Conservation (phyloP, 345 rosid species). For the Gossypium mustelinum region DNA sequence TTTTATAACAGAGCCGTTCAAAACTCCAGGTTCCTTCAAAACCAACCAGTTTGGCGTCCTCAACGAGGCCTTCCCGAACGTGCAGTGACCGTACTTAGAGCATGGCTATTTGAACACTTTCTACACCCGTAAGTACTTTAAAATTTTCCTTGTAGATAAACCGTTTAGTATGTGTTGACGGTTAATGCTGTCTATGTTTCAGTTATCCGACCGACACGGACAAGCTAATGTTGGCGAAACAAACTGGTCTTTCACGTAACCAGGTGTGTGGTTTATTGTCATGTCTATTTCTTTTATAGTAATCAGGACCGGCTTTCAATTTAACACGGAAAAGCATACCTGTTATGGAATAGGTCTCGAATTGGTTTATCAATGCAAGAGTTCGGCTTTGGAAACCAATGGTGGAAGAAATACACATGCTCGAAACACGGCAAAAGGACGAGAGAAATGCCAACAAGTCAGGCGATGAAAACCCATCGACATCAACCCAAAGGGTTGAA, state of each 20-base stretch:
- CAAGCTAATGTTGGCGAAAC: slow-evolving; percentile 84
- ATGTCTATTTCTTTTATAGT: neutral
- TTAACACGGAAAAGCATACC: neutral
- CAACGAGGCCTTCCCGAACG: slow-evolving; percentile 91
- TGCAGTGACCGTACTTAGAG: slow-evolving; percentile 73
- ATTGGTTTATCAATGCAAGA: slow-evolving; percentile 90
- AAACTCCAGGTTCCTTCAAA: slow-evolving; percentile 41
- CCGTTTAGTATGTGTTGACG: neutral
- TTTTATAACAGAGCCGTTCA: slow-evolving; percentile 35
- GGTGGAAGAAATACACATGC: slow-evolving; percentile 89
- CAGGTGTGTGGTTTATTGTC: slow-evolving; percentile 48
- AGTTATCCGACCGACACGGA: slow-evolving; percentile 92
- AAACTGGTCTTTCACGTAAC: slow-evolving; percentile 82
- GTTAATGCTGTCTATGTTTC: slow-evolving; percentile 21
- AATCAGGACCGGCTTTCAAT: neutral
- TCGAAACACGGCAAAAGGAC: slow-evolving; percentile 52
- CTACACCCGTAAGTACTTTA: slow-evolving; percentile 74
- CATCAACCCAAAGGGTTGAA: slow-evolving; percentile 33
- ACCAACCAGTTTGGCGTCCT: slow-evolving; percentile 86
- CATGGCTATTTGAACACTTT: slow-evolving; percentile 89
- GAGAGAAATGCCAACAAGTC: slow-evolving; percentile 36
- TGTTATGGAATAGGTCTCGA: slow-evolving; percentile 53
- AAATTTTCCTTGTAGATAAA: neutral
- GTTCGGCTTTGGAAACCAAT: slow-evolving; percentile 96
- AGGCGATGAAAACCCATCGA: slow-evolving; percentile 34